Base-by-base conservation (phyloP, 371 early-diverging fungal species). In the Syncephalastrum monosporum region DNA sequence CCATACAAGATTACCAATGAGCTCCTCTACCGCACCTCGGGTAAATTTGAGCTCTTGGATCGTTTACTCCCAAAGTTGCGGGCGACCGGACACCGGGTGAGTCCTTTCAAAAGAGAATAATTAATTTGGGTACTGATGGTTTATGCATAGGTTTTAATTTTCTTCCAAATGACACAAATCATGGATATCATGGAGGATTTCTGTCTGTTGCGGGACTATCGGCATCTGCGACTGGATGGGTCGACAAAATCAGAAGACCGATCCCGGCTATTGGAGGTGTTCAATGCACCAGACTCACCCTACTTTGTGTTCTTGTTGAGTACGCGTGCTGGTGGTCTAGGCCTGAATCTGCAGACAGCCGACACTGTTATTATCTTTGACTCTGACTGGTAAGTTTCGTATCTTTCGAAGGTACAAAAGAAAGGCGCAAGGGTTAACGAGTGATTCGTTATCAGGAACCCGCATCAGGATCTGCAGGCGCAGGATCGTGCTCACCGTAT, bases 401-500 rank as follows among this genome's bases (percentile, higher is more conserved):
- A 21, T 21, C 21, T 4, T 45, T 7, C 45, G 10, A 19, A 19
- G 45, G 19, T 16, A 3, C 27, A 27, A 7, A 27, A 1, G 7
- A 27, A 5, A 27, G 25, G 23, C 4, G 7, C 23, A 25, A 25
- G 4, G 6, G n/a, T 6, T 27, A 13, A 44, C n/a, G 2, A 24
- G 27, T 13, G 27, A 14, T 53, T 59, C 44, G 5, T 29, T 13
- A n/a, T 15, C 43, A 80, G 83, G 91, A 99, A 99, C 67, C 99
- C 99, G 17, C 97, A 97, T 65, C 94, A 94, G 57, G 99, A 99
- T 81, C 81, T 98, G 41, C 99, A 99, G 81, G 99, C 99, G 4
- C 99, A 98, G 76, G 99, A 99, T 76, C 94, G 99, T 73, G 99
- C 99, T 0, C 99, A 99, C 78, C 91, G 99, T 75, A 99, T 99